Conservation (phyloP, 495 filamentous ascomycete species). For the Podospora australis region DNA sequence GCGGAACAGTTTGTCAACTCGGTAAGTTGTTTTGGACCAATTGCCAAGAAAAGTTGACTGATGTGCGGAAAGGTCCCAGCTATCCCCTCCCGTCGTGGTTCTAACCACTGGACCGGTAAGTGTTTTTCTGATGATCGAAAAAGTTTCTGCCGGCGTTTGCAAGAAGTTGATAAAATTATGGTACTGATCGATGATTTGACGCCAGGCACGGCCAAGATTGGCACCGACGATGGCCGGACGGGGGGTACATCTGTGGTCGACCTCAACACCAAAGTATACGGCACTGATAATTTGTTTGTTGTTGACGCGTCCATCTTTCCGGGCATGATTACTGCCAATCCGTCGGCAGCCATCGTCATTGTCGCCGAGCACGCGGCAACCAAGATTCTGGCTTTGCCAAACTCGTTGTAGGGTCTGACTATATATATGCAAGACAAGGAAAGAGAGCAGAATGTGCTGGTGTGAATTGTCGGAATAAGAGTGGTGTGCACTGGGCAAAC, state of each 20-base stretch:
- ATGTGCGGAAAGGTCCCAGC: slow-evolving; percentile 27
- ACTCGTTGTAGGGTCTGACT: not conserved
- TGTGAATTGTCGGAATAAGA: too few relatives aligned
- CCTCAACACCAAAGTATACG: slow-evolving; percentile 61
- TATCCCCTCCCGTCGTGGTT: slow-evolving; percentile 48
- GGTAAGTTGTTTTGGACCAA: slow-evolving; percentile 5
- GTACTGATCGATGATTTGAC: not conserved
- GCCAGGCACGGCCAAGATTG: slow-evolving; percentile 49
- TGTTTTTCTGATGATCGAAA: not conserved
- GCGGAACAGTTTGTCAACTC: slow-evolving; percentile 48
- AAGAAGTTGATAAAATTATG: not conserved
- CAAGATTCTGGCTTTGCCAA: slow-evolving; percentile 18
- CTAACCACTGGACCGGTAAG: slow-evolving; percentile 60
- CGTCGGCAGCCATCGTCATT: slow-evolving; percentile 50
- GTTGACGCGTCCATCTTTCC: slow-evolving; percentile 59
- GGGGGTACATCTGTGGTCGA: slow-evolving; percentile 61
- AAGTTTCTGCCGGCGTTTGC: not conserved
- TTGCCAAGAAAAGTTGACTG: not conserved
- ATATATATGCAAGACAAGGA: too few relatives aligned
- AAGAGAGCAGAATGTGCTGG: too few relatives aligned
- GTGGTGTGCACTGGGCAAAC: too few relatives aligned
- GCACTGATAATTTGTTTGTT: slow-evolving; percentile 61
- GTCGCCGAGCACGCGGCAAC: slow-evolving; percentile 50
- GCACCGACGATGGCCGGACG: slow-evolving; percentile 55
- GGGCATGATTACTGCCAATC: slow-evolving; percentile 51